These are phyloP conservation scores for Diutina catenulata DNA, from an alignment of 1,139 yeast genomes.

Conservation along the genomic window DNA sequence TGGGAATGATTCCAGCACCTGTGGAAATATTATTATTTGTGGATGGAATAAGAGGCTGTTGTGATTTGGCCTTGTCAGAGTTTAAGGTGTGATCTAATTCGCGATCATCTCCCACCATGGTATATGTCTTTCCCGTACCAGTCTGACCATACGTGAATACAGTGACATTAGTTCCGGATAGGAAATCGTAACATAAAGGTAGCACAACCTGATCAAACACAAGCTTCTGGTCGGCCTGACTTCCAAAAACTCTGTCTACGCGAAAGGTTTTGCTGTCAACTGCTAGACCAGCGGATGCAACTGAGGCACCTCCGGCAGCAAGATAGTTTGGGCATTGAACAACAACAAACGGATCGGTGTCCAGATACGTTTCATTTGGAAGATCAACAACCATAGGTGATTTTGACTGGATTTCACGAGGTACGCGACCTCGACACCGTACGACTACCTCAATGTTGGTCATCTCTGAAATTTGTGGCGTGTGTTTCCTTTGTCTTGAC, in stretches of 20 bases:
- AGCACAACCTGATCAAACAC: slow-evolving; percentile 52
- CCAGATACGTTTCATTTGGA: slow-evolving; percentile 32
- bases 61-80: too few species aligned
- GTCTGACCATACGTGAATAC: slow-evolving; percentile 12
- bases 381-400: slow-evolving; percentile 65
- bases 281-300: neutral
- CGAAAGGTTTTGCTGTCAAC: slow-evolving; percentile 37
- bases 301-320: slow-evolving; percentile 7
- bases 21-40: too few species aligned
- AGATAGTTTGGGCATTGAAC: slow-evolving; percentile 1
- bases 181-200: slow-evolving; percentile 40
- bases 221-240: slow-evolving; percentile 50
- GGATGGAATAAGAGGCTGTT: too few species aligned
- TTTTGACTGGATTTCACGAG: slow-evolving; percentile 56
- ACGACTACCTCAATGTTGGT: slow-evolving; percentile 68
- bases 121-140: slow-evolving; percentile 11
- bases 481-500: too few species aligned
- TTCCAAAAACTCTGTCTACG: slow-evolving; percentile 69
- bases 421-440: slow-evolving; percentile 75
- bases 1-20: slow-evolving; percentile 11
- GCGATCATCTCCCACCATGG: slow-evolving; percentile 11
- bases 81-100: too few species aligned
- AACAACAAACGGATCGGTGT: slow-evolving; percentile 5
- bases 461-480: too few species aligned
- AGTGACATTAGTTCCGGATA: slow-evolving; percentile 11